A percentile compares a stretch with the other conserved stretches of the same genome.
Evolutionary conservation across 176 grass and related monocot genomes (phyloP).

Genomic region (Urochloa ruziziensis): DNA sequence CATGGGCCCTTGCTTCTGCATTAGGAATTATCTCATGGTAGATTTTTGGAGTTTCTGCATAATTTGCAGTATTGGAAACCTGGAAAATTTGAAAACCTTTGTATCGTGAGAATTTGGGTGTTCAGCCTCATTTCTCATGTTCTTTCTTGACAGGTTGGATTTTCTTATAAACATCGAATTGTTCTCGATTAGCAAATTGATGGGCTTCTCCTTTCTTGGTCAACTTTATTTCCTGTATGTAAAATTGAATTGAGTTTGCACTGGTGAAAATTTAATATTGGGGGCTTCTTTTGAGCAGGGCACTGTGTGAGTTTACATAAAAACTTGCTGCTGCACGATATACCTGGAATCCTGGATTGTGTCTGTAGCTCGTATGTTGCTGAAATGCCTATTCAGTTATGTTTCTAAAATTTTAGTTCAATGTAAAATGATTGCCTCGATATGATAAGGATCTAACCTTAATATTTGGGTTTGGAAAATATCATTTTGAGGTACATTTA

Average conservation of each 20-base stretch:
- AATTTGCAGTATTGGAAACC: background rate
- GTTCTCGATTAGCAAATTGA: background rate
- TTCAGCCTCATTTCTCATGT: background rate
- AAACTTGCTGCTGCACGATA: background rate
- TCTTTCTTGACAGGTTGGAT: background rate
- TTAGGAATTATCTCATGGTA: background rate
- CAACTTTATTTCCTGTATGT: too few species aligned
- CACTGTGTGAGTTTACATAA: background rate
- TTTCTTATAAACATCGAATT: background rate
- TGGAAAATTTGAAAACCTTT: background rate
- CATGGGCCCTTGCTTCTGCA: background rate
- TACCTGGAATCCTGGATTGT: background rate
- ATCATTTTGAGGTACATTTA: background rate
- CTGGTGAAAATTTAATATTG: background rate
- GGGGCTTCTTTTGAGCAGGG: background rate
- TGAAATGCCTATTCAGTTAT: conserved; percentile 5
- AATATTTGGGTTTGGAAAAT: background rate
- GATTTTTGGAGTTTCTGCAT: background rate
- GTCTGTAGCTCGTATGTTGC: background rate
- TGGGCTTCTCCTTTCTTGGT: background rate
- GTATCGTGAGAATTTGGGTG: background rate
- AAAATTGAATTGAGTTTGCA: too few species aligned
- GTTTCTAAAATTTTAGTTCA: background rate
- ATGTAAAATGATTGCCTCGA: background rate
- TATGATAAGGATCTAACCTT: background rate